phyloP scores from a whole-genome alignment of 1,284 basidiomycete genomes.

The Cryptococcus wingfieldii region DNA sequence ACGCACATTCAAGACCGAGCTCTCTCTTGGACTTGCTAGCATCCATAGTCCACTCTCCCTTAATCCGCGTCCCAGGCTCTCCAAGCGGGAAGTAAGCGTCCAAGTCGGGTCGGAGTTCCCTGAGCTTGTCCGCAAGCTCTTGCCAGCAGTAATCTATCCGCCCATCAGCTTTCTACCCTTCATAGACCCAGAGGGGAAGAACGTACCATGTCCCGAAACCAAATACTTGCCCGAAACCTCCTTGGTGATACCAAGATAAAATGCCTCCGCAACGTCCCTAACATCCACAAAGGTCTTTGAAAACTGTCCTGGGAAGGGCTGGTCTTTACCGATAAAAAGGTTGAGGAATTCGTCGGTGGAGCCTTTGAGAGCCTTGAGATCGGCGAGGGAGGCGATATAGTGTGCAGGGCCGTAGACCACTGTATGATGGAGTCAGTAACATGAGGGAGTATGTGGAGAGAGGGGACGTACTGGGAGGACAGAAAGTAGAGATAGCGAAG shows the following conservation, averaged over 20 bases:
- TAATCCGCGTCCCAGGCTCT: slow-evolving; percentile 4
- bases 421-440: background rate
- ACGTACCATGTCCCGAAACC: background rate
- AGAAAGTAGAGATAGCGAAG: slow-evolving; percentile 8
- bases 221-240: background rate
- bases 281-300: background rate
- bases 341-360: background rate
- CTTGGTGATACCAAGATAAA: slow-evolving; percentile 2
- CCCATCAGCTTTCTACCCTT: too few relatives aligned
- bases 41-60: too few relatives aligned
- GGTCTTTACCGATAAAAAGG: slow-evolving; percentile 5
- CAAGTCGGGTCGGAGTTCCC: slow-evolving; percentile 21
- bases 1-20: too few relatives aligned
- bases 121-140: slow-evolving; percentile 17
- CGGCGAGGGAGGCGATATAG: slow-evolving; percentile 8
- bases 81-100: slow-evolving; percentile 22
- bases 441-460: too few relatives aligned
- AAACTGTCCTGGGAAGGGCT: background rate
- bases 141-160: slow-evolving; percentile 19
- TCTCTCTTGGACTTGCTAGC: too few relatives aligned
- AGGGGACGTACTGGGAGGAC: slow-evolving; percentile 6
- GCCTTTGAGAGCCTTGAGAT: background rate
- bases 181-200: too few relatives aligned
- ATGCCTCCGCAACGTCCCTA: slow-evolving; percentile 1
- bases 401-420: slow-evolving; percentile 28